Conservation (phyloP, 2,329 filamentous ascomycete genomes). For the Diaporthe sp. region DNA sequence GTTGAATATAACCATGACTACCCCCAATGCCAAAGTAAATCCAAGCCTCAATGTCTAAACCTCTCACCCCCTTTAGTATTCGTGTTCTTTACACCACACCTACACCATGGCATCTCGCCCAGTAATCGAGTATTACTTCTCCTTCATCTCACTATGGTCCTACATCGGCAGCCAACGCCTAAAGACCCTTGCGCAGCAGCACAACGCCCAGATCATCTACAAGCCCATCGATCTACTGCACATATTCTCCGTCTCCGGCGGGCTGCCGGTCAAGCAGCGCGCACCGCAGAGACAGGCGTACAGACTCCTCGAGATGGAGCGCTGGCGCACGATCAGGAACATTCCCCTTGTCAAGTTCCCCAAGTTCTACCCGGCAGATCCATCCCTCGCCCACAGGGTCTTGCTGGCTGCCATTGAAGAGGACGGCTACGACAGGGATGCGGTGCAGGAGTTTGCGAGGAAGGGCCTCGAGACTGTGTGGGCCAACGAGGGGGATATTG, state of each 20-base stretch:
- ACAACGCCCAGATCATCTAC: conserved; percentile 48
- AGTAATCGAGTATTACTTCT: conserved; percentile 49
- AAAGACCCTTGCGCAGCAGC: conserved; percentile 43
- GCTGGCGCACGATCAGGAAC: conserved; percentile 47
- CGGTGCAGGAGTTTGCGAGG: conserved; percentile 7
- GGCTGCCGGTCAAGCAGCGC: conserved; percentile 51
- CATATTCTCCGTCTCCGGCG: conserved; percentile 51
- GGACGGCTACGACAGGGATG: background rate
- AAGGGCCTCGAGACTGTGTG: conserved; percentile 13
- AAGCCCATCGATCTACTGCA: conserved; percentile 50
- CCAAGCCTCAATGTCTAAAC: background rate
- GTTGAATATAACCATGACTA: background rate
- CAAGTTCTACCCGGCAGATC: conserved; percentile 46
- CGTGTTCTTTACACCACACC: background rate
- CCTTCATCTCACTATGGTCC: conserved; percentile 51
- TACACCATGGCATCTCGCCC: conserved; percentile 35
- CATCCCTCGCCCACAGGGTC: conserved; percentile 48
- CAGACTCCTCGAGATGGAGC: conserved; percentile 46
- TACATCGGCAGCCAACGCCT: conserved; percentile 49
- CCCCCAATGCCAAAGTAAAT: background rate
- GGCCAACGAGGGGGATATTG: conserved; percentile 1
- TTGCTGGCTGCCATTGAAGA: conserved; percentile 20
- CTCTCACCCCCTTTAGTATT: background rate
- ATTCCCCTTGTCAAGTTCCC: conserved; percentile 48
- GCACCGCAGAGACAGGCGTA: conserved; percentile 49